Conservation (phyloP, 805 yeast genomes). For the Saccharomycopsis babjevae region DNA sequence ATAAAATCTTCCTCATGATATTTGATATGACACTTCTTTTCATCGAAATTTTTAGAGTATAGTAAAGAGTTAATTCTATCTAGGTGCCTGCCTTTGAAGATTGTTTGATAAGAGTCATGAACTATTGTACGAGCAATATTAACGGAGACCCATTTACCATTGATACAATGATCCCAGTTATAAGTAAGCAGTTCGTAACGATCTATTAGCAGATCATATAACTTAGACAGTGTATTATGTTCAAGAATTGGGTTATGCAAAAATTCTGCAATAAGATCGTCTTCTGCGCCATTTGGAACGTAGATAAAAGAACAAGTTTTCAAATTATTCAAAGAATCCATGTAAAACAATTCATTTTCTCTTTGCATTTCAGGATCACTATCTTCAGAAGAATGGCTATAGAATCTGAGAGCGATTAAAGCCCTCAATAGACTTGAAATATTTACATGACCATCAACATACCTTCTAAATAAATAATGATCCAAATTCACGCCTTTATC, state of each 20-base stretch:
- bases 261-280: background rate
- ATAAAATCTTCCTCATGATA: background rate
- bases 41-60: background rate
- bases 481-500: background rate
- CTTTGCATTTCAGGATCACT: slow-evolving; percentile 23
- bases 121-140: slow-evolving; percentile 20
- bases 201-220: background rate
- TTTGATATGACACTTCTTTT: background rate
- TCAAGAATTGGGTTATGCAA: background rate
- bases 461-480: slow-evolving; percentile 11
- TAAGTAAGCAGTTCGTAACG: background rate
- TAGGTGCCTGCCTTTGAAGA: background rate
- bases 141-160: slow-evolving; percentile 24
- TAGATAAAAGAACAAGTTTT: slow-evolving; percentile 4
- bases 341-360: slow-evolving; percentile 21
- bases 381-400: slow-evolving; percentile 4
- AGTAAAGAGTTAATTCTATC: background rate
- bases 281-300: background rate
- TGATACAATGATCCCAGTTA: slow-evolving; percentile 11
- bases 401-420: slow-evolving; percentile 5
- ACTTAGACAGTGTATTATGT: background rate
- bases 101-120: slow-evolving; percentile 1
- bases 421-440: slow-evolving; percentile 3
- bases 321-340: slow-evolving; percentile 21
- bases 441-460: slow-evolving; percentile 14